Evolutionary conservation across 2,329 filamentous ascomycete genomes (phyloP).

Genomic region (Tricladium varicosporioides): DNA sequence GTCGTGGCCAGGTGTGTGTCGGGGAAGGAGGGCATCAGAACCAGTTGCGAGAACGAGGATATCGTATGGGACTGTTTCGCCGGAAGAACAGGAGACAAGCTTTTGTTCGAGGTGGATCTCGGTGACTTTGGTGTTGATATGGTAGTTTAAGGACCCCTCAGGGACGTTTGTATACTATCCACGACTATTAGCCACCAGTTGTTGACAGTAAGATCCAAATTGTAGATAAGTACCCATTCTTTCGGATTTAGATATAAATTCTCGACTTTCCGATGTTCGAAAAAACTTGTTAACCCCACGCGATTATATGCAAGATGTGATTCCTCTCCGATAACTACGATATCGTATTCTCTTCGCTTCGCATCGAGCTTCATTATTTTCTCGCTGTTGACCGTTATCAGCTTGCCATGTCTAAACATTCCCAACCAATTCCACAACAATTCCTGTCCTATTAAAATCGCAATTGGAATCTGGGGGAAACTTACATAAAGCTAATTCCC

Average conservation of each 20-base stretch:
- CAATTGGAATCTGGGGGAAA: conserved; percentile 17
- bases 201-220: not conserved
- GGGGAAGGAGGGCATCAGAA: conserved; percentile 72
- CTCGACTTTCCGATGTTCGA: conserved; percentile 80
- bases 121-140: conserved; percentile 73
- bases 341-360: conserved; percentile 70
- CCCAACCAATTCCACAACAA: not conserved
- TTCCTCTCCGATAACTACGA: conserved; percentile 86
- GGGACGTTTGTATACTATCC: conserved; percentile 35
- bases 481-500: conserved; percentile 82
- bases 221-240: conserved; percentile 63
- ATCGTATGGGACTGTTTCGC: conserved; percentile 70
- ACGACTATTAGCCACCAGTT: not conserved
- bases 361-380: conserved; percentile 85
- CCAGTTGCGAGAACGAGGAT: conserved; percentile 82
- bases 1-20: conserved; percentile 71
- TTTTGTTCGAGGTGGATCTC: conserved; percentile 64
- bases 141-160: conserved; percentile 68
- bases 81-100: conserved; percentile 67
- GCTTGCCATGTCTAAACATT: not conserved
- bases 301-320: conserved; percentile 87
- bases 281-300: conserved; percentile 85
- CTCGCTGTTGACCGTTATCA: conserved; percentile 56
- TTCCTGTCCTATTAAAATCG: too few relatives aligned
- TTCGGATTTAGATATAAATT: conserved; percentile 83